phyloP scores from a whole-genome alignment of 1,284 basidiomycete genomes.

The Somion occarium region DNA sequence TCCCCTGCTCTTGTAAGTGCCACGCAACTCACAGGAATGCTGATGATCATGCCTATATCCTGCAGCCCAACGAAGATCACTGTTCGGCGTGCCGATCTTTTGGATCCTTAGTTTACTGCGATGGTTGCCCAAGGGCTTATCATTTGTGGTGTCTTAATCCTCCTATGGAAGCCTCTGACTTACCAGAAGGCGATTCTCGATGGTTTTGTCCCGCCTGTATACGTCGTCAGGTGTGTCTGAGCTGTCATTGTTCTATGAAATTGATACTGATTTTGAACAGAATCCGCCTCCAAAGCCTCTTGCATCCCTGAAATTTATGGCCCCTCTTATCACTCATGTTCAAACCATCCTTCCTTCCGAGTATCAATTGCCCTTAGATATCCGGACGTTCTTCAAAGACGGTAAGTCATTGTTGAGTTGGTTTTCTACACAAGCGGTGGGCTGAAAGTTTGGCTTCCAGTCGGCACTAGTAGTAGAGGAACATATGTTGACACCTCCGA shows the following conservation, averaged over 20 bases:
- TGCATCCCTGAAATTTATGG: conserved; percentile 48
- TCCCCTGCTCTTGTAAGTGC: conserved; percentile 24
- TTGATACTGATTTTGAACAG: conserved; percentile 32
- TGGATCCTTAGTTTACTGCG: conserved; percentile 88
- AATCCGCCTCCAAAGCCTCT: conserved; percentile 61
- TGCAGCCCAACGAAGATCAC: conserved; percentile 86
- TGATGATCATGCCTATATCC: neutral
- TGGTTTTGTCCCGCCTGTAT: conserved; percentile 91
- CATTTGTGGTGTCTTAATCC: conserved; percentile 97
- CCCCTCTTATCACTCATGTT: conserved; percentile 65
- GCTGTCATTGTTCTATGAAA: conserved; percentile 5
- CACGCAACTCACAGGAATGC: neutral
- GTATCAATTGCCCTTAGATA: conserved; percentile 87
- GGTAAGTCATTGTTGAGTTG: conserved; percentile 41
- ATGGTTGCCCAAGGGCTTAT: conserved; percentile 94
- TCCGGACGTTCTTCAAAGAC: conserved; percentile 83
- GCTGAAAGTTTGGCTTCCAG: conserved; percentile 34
- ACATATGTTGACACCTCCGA: conserved; percentile 76
- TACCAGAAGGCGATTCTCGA: conserved; percentile 75
- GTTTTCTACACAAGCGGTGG: conserved; percentile 10
- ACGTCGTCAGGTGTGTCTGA: conserved; percentile 53
- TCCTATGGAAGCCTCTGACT: conserved; percentile 84
- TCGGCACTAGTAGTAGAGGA: conserved; percentile 69
- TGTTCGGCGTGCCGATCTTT: conserved; percentile 87
- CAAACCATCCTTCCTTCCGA: conserved; percentile 69